Percentiles rank a stretch among this genome's conserved stretches.
phyloP scores from a whole-genome alignment of 2,329 filamentous ascomycete species.

The Rhynchosporium secalis region DNA sequence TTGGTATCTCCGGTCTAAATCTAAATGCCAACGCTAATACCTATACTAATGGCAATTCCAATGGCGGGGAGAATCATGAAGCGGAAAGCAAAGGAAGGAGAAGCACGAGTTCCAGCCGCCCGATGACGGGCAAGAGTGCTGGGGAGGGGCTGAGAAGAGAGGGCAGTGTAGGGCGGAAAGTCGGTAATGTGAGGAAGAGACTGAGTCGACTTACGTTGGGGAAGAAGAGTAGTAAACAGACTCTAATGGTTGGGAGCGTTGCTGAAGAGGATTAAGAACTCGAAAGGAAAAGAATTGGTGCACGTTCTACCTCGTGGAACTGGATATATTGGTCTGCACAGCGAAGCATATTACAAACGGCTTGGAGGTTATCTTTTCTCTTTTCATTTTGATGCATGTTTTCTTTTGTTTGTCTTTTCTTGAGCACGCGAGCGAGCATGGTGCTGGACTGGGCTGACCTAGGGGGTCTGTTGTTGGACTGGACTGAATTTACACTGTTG shows the following conservation, averaged over 20 bases:
- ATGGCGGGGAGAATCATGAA: not conserved
- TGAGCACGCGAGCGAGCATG: constrained; percentile 1
- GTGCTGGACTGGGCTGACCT: not conserved
- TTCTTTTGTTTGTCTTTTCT: not conserved
- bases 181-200: constrained; percentile 38
- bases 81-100: constrained; percentile 10
- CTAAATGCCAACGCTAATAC: no score
- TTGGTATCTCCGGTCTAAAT: not conserved
- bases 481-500: not conserved
- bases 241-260: constrained; percentile 35
- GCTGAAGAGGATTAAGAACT: constrained; percentile 32
- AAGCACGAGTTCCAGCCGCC: constrained; percentile 28
- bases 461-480: not conserved
- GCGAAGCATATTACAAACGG: not conserved
- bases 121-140: constrained; percentile 25
- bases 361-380: not conserved
- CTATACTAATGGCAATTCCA: not conserved
- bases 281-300: not conserved
- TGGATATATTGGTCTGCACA: not conserved
- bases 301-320: not conserved
- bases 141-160: constrained; percentile 24
- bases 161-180: constrained; percentile 34
- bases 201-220: constrained; percentile 38
- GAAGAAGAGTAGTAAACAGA: constrained; percentile 41
- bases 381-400: not conserved